Percentiles rank a stretch among this genome's conserved stretches.
Conservation (phyloP, 1,284 basidiomycete genomes). For the Ustilago esculenta region DNA sequence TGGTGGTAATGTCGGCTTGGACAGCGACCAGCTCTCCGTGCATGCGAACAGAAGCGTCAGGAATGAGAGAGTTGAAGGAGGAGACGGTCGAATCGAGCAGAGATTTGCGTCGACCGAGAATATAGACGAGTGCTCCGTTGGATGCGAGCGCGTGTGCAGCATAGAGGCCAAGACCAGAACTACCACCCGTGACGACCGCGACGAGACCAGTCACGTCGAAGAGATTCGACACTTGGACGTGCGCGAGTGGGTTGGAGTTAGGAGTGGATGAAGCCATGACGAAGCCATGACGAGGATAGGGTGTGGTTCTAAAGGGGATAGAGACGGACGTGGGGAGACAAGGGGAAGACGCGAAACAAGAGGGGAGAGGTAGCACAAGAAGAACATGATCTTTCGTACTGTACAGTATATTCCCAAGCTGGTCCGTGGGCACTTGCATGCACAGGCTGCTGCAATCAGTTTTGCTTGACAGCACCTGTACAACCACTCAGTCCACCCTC, state of each 20-base stretch:
- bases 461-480: too few relatives aligned
- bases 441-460: too few relatives aligned
- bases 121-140: constrained; percentile 52
- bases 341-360: too few relatives aligned
- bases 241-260: constrained; percentile 18
- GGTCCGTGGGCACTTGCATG: not conserved
- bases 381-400: too few relatives aligned
- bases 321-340: not conserved
- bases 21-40: constrained; percentile 21
- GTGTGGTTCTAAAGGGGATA: not conserved
- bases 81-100: constrained; percentile 23
- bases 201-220: constrained; percentile 31
- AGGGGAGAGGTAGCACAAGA: too few relatives aligned
- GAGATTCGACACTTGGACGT: constrained; percentile 13
- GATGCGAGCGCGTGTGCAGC: constrained; percentile 43
- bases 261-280: constrained; percentile 4
- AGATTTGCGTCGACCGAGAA: constrained; percentile 34
- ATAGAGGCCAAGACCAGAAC: constrained; percentile 43
- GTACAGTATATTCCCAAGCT: not conserved
- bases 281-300: not conserved
- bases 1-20: constrained; percentile 39
- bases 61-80: constrained; percentile 7
- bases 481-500: too few relatives aligned
- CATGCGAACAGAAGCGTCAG: not conserved
- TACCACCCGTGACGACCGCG: constrained; percentile 45